These are phyloP conservation scores for Stellera chamaejasme DNA, from an alignment of 345 rosid genomes.

Conservation along the genomic window DNA sequence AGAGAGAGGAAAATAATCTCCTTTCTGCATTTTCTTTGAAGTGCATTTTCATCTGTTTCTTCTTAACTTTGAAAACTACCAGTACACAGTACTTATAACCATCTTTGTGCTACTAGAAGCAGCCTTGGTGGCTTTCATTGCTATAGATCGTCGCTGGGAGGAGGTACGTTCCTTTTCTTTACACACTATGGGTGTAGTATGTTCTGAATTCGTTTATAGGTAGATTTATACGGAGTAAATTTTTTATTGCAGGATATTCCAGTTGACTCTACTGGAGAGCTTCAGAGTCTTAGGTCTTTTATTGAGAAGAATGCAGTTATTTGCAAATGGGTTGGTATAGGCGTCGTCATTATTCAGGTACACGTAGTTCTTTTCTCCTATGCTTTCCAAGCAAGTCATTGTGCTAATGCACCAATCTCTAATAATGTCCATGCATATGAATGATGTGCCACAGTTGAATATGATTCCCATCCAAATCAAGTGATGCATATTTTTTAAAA, in stretches of 20 bases:
- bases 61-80: constrained; percentile 25
- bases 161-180: constrained; percentile 35
- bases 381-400: background rate
- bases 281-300: constrained; percentile 55
- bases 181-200: background rate
- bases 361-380: background rate
- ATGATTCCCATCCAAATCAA: too few relatives aligned
- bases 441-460: too few relatives aligned
- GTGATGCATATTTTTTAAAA: too few relatives aligned
- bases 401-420: too few relatives aligned
- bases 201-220: background rate
- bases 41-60: constrained; percentile 6
- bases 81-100: constrained; percentile 68
- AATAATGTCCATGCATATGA: too few relatives aligned
- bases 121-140: constrained; percentile 67
- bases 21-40: background rate
- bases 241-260: constrained; percentile 68
- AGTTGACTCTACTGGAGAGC: constrained; percentile 83
- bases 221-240: background rate
- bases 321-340: constrained; percentile 81
- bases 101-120: constrained; percentile 62
- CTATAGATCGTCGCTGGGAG: constrained; percentile 76
- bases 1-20: too few relatives aligned
- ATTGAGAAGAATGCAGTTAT: constrained; percentile 57
- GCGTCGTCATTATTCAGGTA: constrained; percentile 68